Base-by-base conservation (phyloP, 768 basidiomycete species). In the Lactifluus rugatus region DNA sequence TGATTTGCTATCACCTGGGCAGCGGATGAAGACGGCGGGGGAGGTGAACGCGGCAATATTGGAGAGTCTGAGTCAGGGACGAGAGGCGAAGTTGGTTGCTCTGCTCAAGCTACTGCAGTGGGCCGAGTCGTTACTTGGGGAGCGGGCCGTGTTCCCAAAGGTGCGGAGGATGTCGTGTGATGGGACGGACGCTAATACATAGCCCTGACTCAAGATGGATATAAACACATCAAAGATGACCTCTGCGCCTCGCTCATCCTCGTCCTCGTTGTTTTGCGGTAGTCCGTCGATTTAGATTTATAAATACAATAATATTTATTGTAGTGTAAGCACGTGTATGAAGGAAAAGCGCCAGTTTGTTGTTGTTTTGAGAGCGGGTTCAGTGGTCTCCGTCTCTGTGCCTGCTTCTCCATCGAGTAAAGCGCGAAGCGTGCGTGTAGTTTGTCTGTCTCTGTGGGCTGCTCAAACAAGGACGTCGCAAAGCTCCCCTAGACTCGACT, bases 1-100 rank as follows among this genome's bases (percentile, higher is more conserved):
- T 19, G 85, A 92, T 55, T 75, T 98, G 54, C 72, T 98, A 68
- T 85, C 87, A 28, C 87, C 89, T 31, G 84, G 83, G 21, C 93
- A 97, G 70, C 80, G 95, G 50, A 80, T 91, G 81, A 89, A 87
- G 73, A 95, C 94, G n/a, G 94, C 94, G 1, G 85, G 88, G 21
- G 92, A 95, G 73, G 84, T 98, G 69, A 99, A 99, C 68, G 87
- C 90, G 1, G 94, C 95, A 32, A 95, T 99, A 55, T 74, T 99
- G 68, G 90, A 93, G 66, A 89, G 87, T 66, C 76, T 93, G 61
- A 89, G 92, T 64, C 91, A 97, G 66, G 92, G 93, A 0, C 88
- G 87, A 69, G 90, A 95, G 69, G 90, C 94, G 56, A 96, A 95
- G 72, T 73, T 97, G 51, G 81, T 86, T 28, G 84, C 83, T 17